A percentile compares a stretch with the other conserved stretches of the same genome.
Conservation (phyloP, 2,329 filamentous ascomycete genomes). For the Exophiala calicioides region DNA sequence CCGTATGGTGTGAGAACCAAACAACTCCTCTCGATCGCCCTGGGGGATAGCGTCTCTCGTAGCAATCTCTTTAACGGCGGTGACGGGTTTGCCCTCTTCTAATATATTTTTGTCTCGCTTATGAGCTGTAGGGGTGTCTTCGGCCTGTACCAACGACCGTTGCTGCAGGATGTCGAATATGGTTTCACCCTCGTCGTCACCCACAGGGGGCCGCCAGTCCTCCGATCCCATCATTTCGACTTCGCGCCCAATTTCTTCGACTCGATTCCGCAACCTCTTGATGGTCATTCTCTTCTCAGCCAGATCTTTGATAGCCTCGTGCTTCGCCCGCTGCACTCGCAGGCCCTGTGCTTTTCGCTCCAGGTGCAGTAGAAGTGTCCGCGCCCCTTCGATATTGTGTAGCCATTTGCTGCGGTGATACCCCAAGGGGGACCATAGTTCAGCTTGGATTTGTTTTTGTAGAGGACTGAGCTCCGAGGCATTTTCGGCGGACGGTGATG, state of each 20-base stretch:
- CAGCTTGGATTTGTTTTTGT: conserved; percentile 27
- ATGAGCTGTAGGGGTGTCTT: not conserved
- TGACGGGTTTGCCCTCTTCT: conserved; percentile 18
- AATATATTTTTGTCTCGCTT: conserved; percentile 9
- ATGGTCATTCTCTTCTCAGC: conserved; percentile 38
- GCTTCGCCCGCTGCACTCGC: conserved; percentile 41
- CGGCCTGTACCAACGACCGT: not conserved
- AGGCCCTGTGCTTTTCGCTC: conserved; percentile 43
- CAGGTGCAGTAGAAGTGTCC: conserved; percentile 42
- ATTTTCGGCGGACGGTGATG: conserved; percentile 21
- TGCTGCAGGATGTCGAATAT: conserved; percentile 26
- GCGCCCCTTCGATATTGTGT: conserved; percentile 50
- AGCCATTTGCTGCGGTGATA: conserved; percentile 43
- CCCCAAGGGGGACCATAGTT: conserved; percentile 41
- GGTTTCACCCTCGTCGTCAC: conserved; percentile 25
- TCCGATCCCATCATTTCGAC: conserved; percentile 21
- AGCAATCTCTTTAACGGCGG: not conserved
- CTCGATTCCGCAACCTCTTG: conserved; percentile 25
- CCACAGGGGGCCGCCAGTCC: conserved; percentile 10
- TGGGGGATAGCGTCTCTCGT: not conserved
- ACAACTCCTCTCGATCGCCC: conserved; percentile 11
- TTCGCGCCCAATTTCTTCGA: conserved; percentile 29
- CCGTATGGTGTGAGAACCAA: conserved; percentile 27
- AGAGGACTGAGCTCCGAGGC: conserved; percentile 37
- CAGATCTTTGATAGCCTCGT: conserved; percentile 44